phyloP scores from a whole-genome alignment of 352 stramenopile species.

The Phytophthora palmivora region DNA sequence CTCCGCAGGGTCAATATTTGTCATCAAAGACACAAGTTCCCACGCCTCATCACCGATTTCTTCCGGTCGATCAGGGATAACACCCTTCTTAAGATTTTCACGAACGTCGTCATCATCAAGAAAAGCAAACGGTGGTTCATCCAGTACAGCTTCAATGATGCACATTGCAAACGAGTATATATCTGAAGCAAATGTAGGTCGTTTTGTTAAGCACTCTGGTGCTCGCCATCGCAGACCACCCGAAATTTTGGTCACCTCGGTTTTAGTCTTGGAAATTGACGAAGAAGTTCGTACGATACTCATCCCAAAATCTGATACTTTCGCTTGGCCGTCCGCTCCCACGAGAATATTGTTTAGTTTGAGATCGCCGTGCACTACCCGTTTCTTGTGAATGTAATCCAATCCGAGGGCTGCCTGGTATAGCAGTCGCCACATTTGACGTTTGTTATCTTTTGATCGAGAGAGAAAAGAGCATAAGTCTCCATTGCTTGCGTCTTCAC shows the following conservation, averaged over 20 bases:
- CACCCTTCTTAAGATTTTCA: constrained; percentile 18
- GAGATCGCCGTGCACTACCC: constrained; percentile 24
- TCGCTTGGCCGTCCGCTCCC: constrained; percentile 14
- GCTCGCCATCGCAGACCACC: constrained; percentile 33
- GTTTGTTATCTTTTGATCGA: too few relatives aligned
- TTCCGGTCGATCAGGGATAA: constrained; percentile 20
- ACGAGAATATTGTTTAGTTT: constrained; percentile 32
- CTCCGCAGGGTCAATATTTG: constrained; percentile 7
- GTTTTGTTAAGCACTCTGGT: constrained; percentile 43
- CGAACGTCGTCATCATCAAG: constrained; percentile 19
- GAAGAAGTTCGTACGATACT: constrained; percentile 7
- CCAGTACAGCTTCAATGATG: constrained; percentile 36
- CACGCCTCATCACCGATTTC: constrained; percentile 17
- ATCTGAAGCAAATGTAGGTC: constrained; percentile 36
- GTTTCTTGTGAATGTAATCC: constrained; percentile 27
- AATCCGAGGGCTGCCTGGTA: constrained; percentile 50
- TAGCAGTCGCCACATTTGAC: constrained; percentile 36
- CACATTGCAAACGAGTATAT: constrained; percentile 46
- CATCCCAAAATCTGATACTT: constrained; percentile 26
- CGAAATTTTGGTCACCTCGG: too few relatives aligned
- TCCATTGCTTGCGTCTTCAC: constrained; percentile 31
- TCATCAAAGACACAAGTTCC: constrained; percentile 34
- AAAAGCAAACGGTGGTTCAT: constrained; percentile 29
- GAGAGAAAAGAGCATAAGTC: constrained; percentile 21
- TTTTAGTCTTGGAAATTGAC: too few relatives aligned